Conservation (phyloP, 2,329 filamentous ascomycete species). For the Arthrobotrys sphaeroides region DNA sequence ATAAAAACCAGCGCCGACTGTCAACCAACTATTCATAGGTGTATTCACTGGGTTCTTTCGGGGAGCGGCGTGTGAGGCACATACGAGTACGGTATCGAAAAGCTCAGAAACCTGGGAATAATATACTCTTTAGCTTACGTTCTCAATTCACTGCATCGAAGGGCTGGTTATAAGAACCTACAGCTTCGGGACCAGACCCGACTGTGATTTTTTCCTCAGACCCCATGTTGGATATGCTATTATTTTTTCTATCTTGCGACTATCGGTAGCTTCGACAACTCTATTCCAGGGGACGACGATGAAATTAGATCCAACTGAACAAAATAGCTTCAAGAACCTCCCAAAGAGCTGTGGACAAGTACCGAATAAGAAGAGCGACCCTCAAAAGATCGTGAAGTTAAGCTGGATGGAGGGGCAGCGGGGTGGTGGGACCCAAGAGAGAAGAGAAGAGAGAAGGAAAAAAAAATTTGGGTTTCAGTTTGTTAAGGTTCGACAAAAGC, state of each 20-base stretch:
- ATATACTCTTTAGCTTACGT: constrained; percentile 1
- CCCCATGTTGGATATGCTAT: constrained; percentile 9
- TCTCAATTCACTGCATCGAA: neutral
- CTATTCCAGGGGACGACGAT: neutral
- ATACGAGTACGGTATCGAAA: constrained; percentile 58
- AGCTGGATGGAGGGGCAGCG: constrained; percentile 17
- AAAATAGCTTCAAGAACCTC: neutral
- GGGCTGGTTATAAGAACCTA: constrained; percentile 1
- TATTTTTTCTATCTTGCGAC: neutral
- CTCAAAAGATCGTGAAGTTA: neutral
- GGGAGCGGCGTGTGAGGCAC: constrained; percentile 1
- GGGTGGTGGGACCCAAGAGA: constrained; percentile 45
- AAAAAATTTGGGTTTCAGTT: constrained; percentile 37
- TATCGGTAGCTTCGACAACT: neutral
- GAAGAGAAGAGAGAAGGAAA: constrained; percentile 21
- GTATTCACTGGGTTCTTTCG: neutral
- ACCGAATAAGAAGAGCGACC: neutral
- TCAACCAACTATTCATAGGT: constrained; percentile 34
- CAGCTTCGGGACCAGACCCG: constrained; percentile 43
- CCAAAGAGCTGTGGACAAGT: neutral
- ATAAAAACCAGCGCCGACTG: constrained; percentile 23
- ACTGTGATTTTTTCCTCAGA: constrained; percentile 23
- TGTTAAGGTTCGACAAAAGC: neutral
- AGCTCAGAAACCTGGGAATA: constrained; percentile 55
- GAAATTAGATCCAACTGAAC: constrained; percentile 4